A percentile compares a stretch with the other conserved stretches of the same genome.
These are phyloP conservation scores for Monilinia fructicola DNA, from an alignment of 2,329 filamentous ascomycete species.

Conservation along the genomic window DNA sequence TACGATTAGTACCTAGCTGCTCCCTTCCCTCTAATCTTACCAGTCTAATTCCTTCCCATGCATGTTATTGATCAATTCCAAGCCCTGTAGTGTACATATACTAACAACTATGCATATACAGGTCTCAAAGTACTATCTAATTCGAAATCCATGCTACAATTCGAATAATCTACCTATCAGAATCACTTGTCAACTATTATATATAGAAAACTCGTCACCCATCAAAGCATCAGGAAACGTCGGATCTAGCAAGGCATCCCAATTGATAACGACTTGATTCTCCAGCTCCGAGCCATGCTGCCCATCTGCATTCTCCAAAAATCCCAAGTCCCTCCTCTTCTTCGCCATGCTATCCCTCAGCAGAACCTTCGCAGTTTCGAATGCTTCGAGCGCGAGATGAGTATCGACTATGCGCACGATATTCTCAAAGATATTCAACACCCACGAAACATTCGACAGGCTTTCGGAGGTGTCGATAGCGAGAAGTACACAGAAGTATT, in stretches of 20 bases:
- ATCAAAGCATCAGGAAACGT: slow-evolving; percentile 18
- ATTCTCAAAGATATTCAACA: slow-evolving; percentile 30
- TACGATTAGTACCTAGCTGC: not conserved
- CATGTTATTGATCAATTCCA: too few relatives aligned
- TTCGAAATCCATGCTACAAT: not conserved
- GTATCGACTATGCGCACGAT: slow-evolving; percentile 27
- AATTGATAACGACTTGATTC: slow-evolving; percentile 27
- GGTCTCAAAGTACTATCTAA: too few relatives aligned
- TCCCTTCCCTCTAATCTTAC: too few relatives aligned
- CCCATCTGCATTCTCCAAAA: slow-evolving; percentile 25
- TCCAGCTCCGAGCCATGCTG: slow-evolving; percentile 18
- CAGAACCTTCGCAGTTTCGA: slow-evolving; percentile 32
- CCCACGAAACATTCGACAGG: slow-evolving; percentile 28
- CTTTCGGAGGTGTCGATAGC: slow-evolving; percentile 30
- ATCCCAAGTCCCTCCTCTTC: slow-evolving; percentile 27
- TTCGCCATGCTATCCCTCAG: slow-evolving; percentile 29
- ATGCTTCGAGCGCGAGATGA: slow-evolving; percentile 30
- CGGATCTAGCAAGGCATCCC: slow-evolving; percentile 34
- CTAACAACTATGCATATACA: too few relatives aligned
- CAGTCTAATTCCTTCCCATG: too few relatives aligned
- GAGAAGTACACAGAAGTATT: slow-evolving; percentile 32
- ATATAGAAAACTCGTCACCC: slow-evolving; percentile 20
- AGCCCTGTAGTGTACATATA: too few relatives aligned
- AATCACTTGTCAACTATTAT: not conserved
- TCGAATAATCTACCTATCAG: not conserved